phyloP scores from a whole-genome alignment of 75 land plant genomes.

The Pinus tabuliformis region DNA sequence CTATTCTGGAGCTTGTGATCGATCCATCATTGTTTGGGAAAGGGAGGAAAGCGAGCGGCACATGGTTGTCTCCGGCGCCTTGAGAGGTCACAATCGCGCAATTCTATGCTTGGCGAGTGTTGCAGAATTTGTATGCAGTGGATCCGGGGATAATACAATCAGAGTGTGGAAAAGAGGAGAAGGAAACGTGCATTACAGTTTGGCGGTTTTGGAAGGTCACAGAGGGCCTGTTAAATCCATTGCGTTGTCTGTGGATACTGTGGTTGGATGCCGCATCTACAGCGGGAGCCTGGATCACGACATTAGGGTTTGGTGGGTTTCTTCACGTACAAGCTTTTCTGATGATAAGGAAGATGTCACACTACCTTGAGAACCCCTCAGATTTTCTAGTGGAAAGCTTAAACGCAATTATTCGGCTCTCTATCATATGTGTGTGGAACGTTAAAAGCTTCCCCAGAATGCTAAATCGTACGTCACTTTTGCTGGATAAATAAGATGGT shows the following conservation, averaged over 20 bases:
- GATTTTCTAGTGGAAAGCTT: too few relatives aligned
- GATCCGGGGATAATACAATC: constrained; percentile 60
- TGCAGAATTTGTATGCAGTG: constrained; percentile 43
- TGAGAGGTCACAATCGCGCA: constrained; percentile 54
- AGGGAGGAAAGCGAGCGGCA: constrained; percentile 13
- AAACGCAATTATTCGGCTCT: too few relatives aligned
- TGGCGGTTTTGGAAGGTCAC: constrained; percentile 64
- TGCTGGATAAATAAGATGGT: too few relatives aligned
- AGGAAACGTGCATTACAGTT: constrained; percentile 14
- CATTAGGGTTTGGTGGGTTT: constrained; percentile 51
- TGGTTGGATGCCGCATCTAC: constrained; percentile 22
- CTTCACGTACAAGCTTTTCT: neutral
- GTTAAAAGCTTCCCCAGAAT: too few relatives aligned
- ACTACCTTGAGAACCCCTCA: too few relatives aligned
- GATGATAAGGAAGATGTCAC: too few relatives aligned
- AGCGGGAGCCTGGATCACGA: constrained; percentile 65
- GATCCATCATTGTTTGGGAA: constrained; percentile 63
- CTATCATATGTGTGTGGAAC: too few relatives aligned
- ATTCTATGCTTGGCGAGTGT: constrained; percentile 52
- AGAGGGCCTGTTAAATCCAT: constrained; percentile 49
- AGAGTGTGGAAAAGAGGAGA: constrained; percentile 37
- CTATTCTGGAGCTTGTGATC: constrained; percentile 67
- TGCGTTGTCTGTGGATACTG: neutral
- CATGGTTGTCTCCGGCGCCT: constrained; percentile 36
- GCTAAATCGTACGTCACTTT: too few relatives aligned